A percentile compares a stretch with the other conserved stretches of the same genome.
Evolutionary conservation across 768 basidiomycete species (phyloP).

Genomic region (Macrolepiota dolichaula): DNA sequence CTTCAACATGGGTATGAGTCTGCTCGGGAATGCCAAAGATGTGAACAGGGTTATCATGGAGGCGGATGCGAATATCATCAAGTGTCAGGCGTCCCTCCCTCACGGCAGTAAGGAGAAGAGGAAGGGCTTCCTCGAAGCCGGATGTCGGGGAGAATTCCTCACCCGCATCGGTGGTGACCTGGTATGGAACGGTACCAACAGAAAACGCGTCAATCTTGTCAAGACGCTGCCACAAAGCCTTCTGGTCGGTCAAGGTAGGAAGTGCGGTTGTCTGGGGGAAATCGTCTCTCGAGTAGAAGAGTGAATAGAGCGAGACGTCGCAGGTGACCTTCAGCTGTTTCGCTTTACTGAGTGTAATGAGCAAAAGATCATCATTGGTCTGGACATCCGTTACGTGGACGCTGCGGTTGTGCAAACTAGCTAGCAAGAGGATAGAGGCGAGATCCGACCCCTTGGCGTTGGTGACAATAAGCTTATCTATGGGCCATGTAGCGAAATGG

Average conservation of each 20-base stretch:
- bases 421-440: conserved; percentile 88
- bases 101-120: conserved; percentile 85
- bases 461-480: conserved; percentile 90
- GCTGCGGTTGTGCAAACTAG: conserved; percentile 86
- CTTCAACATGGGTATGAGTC: conserved; percentile 83
- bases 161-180: conserved; percentile 60
- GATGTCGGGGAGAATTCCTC: conserved; percentile 63
- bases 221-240: conserved; percentile 81
- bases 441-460: conserved; percentile 91
- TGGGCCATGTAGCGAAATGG: conserved; percentile 89
- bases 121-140: conserved; percentile 85
- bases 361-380: conserved; percentile 77
- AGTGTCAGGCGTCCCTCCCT: conserved; percentile 74
- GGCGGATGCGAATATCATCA: conserved; percentile 74
- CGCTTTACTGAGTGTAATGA: conserved; percentile 93
- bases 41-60: conserved; percentile 88
- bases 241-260: conserved; percentile 75
- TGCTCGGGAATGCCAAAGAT: conserved; percentile 93
- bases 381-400: conserved; percentile 92
- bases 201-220: conserved; percentile 88
- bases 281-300: conserved; percentile 82
- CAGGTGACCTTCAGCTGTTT: conserved; percentile 94
- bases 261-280: conserved; percentile 64
- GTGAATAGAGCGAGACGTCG: conserved; percentile 87
- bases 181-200: conserved; percentile 80